A percentile compares a stretch with the other conserved stretches of the same genome.
Evolutionary conservation across 768 basidiomycete species (phyloP).

Genomic region (Lentinula raphanica): DNA sequence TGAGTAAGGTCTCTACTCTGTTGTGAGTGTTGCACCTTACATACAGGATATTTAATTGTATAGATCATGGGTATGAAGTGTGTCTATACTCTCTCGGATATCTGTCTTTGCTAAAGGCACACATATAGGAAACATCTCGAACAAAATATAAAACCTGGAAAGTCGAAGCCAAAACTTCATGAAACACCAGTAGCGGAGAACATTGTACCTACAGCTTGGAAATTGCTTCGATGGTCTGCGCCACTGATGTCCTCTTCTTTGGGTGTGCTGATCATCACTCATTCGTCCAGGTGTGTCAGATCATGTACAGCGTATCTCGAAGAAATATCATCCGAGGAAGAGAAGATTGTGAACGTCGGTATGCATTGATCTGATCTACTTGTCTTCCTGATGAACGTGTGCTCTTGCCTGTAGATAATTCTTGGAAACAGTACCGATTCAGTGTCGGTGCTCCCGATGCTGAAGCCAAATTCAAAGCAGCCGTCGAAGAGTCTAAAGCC

Average conservation of each 20-base stretch:
- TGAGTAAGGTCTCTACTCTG: slow-evolving; percentile 19
- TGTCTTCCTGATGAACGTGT: background rate
- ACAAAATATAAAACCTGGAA: slow-evolving; percentile 43
- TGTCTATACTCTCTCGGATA: background rate
- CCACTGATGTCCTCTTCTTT: background rate
- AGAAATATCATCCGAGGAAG: slow-evolving; percentile 50
- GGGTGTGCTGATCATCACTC: background rate
- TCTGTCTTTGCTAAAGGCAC: background rate
- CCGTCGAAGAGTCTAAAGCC: slow-evolving; percentile 34
- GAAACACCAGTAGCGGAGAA: slow-evolving; percentile 38
- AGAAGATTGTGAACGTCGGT: slow-evolving; percentile 53
- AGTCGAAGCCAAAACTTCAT: slow-evolving; percentile 47
- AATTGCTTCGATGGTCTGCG: slow-evolving; percentile 53
- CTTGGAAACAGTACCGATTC: slow-evolving; percentile 63
- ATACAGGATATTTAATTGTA: background rate
- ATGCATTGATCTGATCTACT: no score
- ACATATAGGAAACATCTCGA: slow-evolving; percentile 37
- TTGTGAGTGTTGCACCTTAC: background rate
- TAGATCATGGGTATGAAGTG: slow-evolving; percentile 56
- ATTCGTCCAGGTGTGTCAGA: slow-evolving; percentile 52
- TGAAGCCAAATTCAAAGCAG: slow-evolving; percentile 56
- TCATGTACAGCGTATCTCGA: slow-evolving; percentile 71
- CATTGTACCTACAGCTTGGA: slow-evolving; percentile 59
- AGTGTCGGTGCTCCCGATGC: slow-evolving; percentile 69
- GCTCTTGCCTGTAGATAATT: slow-evolving; percentile 26